Percentiles rank a stretch among this genome's conserved stretches.
These are phyloP conservation scores for Sutorius eximius DNA, from an alignment of 1,284 basidiomycete genomes.

Conservation along the genomic window DNA sequence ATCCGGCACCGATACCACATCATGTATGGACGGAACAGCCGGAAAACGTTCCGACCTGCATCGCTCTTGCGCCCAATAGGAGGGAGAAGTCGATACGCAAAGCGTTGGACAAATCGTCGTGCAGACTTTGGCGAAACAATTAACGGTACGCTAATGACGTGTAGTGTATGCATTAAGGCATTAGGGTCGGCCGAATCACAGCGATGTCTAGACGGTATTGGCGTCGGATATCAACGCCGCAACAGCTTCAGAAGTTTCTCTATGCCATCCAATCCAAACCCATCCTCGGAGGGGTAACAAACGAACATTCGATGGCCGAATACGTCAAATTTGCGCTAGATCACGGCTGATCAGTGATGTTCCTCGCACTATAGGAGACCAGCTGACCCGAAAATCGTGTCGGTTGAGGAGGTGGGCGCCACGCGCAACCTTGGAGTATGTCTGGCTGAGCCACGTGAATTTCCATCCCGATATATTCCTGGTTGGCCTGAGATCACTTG, in stretches of 20 bases:
- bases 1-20: conserved; percentile 34
- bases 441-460: conserved; percentile 39
- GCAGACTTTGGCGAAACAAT: conserved; percentile 27
- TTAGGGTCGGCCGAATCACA: background rate
- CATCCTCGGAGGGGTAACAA: conserved; percentile 43
- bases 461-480: conserved; percentile 46
- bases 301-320: conserved; percentile 43
- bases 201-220: background rate
- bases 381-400: conserved; percentile 43
- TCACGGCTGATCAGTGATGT: background rate
- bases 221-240: conserved; percentile 24
- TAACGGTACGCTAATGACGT: background rate
- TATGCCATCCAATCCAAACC: conserved; percentile 43
- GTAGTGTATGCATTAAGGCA: background rate
- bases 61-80: conserved; percentile 53
- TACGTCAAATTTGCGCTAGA: conserved; percentile 44
- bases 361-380: background rate
- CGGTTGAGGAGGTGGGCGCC: conserved; percentile 39
- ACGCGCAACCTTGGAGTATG: conserved; percentile 40
- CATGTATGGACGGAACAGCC: conserved; percentile 57
- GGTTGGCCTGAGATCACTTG: conserved; percentile 36
- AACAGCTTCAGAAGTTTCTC: conserved; percentile 39
- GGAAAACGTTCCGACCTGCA: conserved; percentile 50
- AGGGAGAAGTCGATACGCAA: conserved; percentile 42
- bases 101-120: conserved; percentile 40